Percentiles rank a stretch among this genome's conserved stretches.
Evolutionary conservation across 116 monocot genomes (phyloP).

Genomic region (Iris pallida): DNA sequence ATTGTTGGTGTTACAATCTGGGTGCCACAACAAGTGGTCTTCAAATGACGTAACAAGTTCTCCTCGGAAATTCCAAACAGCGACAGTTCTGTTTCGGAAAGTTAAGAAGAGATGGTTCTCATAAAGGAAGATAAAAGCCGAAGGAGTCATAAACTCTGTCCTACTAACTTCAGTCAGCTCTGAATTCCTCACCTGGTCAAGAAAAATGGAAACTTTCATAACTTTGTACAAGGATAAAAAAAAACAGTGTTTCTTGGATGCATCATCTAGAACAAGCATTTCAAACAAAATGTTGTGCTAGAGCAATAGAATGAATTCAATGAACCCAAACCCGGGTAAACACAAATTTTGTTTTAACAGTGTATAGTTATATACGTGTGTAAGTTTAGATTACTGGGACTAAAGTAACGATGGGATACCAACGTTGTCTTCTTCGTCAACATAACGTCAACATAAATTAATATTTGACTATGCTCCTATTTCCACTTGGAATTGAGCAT

Average conservation of each 20-base stretch:
- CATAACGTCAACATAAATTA: too few relatives aligned
- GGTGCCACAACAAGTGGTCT: constrained; percentile 61
- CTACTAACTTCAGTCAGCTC: constrained; percentile 45
- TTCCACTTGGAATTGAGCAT: too few relatives aligned
- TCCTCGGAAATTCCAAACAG: constrained; percentile 66
- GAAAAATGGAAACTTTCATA: not conserved
- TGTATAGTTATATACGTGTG: too few relatives aligned
- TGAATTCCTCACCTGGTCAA: constrained; percentile 49
- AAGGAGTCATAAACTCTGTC: constrained; percentile 63
- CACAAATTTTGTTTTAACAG: too few relatives aligned
- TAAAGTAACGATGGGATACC: too few relatives aligned
- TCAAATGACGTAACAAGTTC: constrained; percentile 66
- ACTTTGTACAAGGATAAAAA: too few relatives aligned
- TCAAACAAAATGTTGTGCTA: not conserved
- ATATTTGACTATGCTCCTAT: too few relatives aligned
- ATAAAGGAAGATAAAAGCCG: constrained; percentile 68
- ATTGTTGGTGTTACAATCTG: constrained; percentile 60
- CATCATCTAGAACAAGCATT: not conserved
- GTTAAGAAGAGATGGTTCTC: constrained; percentile 68
- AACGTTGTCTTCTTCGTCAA: too few relatives aligned
- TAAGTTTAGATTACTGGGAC: too few relatives aligned
- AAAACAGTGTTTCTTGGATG: too few relatives aligned
- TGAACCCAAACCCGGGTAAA: not conserved
- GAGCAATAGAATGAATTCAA: not conserved
- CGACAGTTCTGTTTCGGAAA: constrained; percentile 47